Evolutionary conservation across 192 early-diverging fungal species (phyloP), one percentile per base, ranked within the genome.

Genomic region (Linnemannia hyalina): DNA sequence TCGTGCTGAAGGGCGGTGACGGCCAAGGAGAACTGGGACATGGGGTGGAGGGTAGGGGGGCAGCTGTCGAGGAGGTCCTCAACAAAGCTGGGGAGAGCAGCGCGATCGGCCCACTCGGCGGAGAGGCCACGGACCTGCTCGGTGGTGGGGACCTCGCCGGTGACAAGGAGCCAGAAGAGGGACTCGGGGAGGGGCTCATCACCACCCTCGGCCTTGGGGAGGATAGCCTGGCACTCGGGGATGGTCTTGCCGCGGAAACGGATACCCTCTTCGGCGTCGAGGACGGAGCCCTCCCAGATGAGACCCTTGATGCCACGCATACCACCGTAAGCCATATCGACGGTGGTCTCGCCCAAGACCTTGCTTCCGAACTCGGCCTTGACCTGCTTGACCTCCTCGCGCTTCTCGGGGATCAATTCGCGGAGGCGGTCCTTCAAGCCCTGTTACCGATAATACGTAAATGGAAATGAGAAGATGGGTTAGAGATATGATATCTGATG

Each of bases 221-320:
- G 95, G 52, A 93, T 88, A 90, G 95, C 89, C 91, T 98, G 97
- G 91, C 97, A 98, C 88, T 99, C 98, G 74, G 97, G 96, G 83
- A 99, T 98, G 88, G 97, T 97, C 87, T 94, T 89, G 71, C 96
- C 97, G 88, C 97, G 97, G 97, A 99, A 99, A 87, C 96, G 95
- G 89, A 99, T 99, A 89, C 98, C 98, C 93, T 99, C 98, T 70
- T 99, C 94, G 73, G 98, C 91, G 88, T 99, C 98, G 73, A 99
- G 93, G 55, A 99, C 97, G 88, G 98, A 99, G 77, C 96, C 96
- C 90, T 99, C 98, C 96, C 96, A 98, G 90, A 99, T 92, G 82
- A 99, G 94, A 89, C 97, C 97, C 95, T 99, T 99, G 93, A 99
- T 97, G 78, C 97, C 98, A 90, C 98, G 95, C 97, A 99, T 99